Evolutionary conservation across 139 green algal genomes (phyloP).

Genomic region (Coccomyxa sp.): DNA sequence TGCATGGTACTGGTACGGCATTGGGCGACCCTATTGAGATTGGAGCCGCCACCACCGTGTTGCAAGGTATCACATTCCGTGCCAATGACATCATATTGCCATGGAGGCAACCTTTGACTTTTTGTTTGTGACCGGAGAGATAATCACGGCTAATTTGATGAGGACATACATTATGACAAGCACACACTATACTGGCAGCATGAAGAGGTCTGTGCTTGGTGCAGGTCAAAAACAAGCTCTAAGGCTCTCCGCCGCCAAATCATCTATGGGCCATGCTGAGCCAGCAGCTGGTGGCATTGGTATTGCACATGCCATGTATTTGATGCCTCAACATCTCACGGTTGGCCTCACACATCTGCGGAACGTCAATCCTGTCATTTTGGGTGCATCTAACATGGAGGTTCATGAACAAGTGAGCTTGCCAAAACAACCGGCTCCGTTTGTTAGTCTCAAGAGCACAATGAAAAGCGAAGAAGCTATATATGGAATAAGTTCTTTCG

Average conservation of each 20-base stretch:
- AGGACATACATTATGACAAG: no score
- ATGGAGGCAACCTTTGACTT: no score
- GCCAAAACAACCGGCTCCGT: no score
- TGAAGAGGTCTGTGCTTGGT: not conserved
- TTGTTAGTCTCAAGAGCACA: no score
- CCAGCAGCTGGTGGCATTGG: constrained; percentile 73
- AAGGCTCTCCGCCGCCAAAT: constrained; percentile 72
- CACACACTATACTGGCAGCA: not conserved
- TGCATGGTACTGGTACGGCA: constrained; percentile 79
- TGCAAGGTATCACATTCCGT: constrained; percentile 5
- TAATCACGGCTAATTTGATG: no score
- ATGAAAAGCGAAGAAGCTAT: no score
- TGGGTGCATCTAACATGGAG: not conserved
- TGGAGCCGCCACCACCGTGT: constrained; percentile 46
- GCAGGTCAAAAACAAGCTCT: constrained; percentile 23
- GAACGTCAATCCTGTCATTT: constrained; percentile 44
- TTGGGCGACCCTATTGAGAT: constrained; percentile 88
- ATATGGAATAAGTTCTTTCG: constrained; percentile 34
- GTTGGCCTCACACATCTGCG: constrained; percentile 47
- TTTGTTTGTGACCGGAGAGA: no score
- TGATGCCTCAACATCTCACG: constrained; percentile 4
- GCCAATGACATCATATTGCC: no score
- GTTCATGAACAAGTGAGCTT: no score
- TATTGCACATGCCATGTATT: constrained; percentile 15
- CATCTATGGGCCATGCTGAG: constrained; percentile 78